Conservation (phyloP, 2,329 filamentous ascomycete species). For the Aspergillus unguis region DNA sequence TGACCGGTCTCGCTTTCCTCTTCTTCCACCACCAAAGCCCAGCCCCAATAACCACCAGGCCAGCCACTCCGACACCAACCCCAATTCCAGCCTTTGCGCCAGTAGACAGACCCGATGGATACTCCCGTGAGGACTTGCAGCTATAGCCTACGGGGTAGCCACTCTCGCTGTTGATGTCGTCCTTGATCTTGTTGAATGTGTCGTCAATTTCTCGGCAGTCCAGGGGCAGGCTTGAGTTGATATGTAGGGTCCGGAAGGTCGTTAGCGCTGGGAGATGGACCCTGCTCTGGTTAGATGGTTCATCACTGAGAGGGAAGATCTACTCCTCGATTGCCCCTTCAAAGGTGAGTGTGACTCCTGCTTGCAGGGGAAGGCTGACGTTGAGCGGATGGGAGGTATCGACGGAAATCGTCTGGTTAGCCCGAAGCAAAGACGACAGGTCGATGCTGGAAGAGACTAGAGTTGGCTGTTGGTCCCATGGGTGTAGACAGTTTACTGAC, state of each 20-base stretch:
- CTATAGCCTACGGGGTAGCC: not conserved
- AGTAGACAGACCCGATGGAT: not conserved
- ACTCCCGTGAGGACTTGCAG: not conserved
- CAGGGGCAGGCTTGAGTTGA: not conserved
- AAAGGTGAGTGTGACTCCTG: not conserved
- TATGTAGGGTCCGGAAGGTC: not conserved
- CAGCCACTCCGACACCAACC: not conserved
- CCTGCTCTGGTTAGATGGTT: not conserved
- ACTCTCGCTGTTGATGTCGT: not conserved
- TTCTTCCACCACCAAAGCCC: not conserved
- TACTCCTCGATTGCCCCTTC: not conserved
- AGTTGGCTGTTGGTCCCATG: not conserved
- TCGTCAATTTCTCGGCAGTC: not conserved
- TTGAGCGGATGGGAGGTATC: not conserved
- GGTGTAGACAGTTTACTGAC: not conserved
- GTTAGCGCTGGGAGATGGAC: not conserved
- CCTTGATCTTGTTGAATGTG: not conserved
- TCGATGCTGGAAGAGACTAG: not conserved
- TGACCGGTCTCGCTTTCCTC: not conserved
- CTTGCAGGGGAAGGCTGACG: not conserved
- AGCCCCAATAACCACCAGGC: not conserved
- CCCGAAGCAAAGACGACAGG: not conserved
- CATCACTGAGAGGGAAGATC: not conserved
- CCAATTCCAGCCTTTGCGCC: not conserved
- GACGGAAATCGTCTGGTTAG: not conserved